These are phyloP conservation scores for Fibroporia radiculosa DNA, from an alignment of 768 basidiomycete species.

Conservation along the genomic window DNA sequence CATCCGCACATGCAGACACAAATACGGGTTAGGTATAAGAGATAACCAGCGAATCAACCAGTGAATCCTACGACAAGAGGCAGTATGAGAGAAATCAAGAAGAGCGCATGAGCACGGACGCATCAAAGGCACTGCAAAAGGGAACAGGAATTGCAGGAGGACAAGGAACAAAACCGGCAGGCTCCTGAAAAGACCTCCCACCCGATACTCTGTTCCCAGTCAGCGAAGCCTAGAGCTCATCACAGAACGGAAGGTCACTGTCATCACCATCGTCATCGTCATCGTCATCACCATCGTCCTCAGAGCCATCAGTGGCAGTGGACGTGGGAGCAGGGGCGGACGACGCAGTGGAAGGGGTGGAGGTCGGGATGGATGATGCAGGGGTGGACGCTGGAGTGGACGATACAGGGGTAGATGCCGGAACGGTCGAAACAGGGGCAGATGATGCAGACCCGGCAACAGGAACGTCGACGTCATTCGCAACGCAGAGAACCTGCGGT, in stretches of 20 bases:
- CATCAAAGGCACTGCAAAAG: too few species aligned
- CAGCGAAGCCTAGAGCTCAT: constrained; percentile 40
- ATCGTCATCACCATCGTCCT: constrained; percentile 15
- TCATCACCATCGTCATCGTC: constrained; percentile 25
- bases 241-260: constrained; percentile 43
- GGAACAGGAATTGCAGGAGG: too few species aligned
- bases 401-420: constrained; percentile 9
- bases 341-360: constrained; percentile 13
- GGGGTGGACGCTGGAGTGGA: constrained; percentile 11
- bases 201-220: too few species aligned
- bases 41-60: too few species aligned
- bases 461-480: constrained; percentile 30
- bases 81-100: too few species aligned
- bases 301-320: constrained; percentile 2
- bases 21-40: too few species aligned
- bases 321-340: constrained; percentile 14
- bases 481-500: constrained; percentile 49
- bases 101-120: too few species aligned
- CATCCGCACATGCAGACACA: too few species aligned
- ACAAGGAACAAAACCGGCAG: too few species aligned
- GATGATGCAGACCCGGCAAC: constrained; percentile 16
- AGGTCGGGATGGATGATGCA: constrained; percentile 24
- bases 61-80: too few species aligned
- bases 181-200: too few species aligned
- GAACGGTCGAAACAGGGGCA: constrained; percentile 17